These are phyloP conservation scores for Blastobotrys raffinosifermentans DNA, from an alignment of 1,139 yeast species.

Conservation along the genomic window DNA sequence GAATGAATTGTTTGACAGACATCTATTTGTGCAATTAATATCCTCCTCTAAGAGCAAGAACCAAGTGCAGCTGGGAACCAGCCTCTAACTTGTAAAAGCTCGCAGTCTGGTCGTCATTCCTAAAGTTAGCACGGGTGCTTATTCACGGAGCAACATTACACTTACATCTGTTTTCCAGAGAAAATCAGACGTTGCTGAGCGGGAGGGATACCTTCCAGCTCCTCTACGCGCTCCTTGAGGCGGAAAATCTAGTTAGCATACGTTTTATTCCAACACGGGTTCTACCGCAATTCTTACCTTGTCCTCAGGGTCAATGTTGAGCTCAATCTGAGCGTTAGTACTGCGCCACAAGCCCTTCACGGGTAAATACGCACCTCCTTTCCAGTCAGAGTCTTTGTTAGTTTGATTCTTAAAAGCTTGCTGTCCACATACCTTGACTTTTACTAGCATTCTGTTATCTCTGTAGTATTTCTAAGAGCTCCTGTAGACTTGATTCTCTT, in stretches of 20 bases:
- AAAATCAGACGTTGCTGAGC: constrained; percentile 88
- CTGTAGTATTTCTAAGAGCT: no score
- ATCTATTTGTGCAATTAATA: no score
- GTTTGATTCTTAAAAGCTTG: constrained; percentile 4
- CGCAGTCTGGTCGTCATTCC: constrained; percentile 25
- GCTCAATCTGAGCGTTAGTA: constrained; percentile 47
- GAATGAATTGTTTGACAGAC: no score
- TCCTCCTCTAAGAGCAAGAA: constrained; percentile 88
- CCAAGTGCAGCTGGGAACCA: constrained; percentile 83
- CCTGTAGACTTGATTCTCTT: no score
- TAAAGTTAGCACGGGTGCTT: constrained; percentile 3
- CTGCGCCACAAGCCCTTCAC: not conserved
- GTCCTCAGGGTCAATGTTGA: constrained; percentile 73
- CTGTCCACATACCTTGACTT: constrained; percentile 43
- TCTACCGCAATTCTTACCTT: constrained; percentile 37
- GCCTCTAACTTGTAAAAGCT: constrained; percentile 47
- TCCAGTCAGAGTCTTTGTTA: constrained; percentile 32
- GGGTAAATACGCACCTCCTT: constrained; percentile 47
- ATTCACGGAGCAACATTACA: constrained; percentile 12
- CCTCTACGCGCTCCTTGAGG: constrained; percentile 90
- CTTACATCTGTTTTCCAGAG: constrained; percentile 84
- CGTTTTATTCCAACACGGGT: constrained; percentile 9
- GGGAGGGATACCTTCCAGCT: constrained; percentile 96
- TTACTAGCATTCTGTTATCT: constrained; percentile 58
- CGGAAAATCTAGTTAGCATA: constrained; percentile 48